phyloP scores from a whole-genome alignment of 2,329 filamentous ascomycete species.

The Botryotinia narcissicola region DNA sequence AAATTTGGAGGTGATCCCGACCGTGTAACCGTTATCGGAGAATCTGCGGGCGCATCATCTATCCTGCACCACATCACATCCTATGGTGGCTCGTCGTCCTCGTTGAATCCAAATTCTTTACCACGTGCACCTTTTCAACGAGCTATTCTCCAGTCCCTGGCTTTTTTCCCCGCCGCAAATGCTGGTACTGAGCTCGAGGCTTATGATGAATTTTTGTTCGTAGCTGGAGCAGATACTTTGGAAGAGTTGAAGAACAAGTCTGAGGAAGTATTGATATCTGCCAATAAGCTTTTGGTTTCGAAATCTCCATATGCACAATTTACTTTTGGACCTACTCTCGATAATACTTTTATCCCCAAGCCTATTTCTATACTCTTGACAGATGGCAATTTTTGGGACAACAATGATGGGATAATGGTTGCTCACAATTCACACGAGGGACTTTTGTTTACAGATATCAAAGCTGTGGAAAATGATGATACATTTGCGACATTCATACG shows the following conservation, averaged over 20 bases:
- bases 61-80: slow-evolving; percentile 54
- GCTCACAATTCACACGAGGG: neutral
- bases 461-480: neutral
- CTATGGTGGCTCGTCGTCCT: slow-evolving; percentile 44
- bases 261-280: neutral
- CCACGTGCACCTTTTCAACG: neutral
- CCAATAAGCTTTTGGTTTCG: neutral
- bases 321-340: neutral
- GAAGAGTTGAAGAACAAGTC: neutral
- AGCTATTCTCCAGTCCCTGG: neutral
- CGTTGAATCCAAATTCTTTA: neutral
- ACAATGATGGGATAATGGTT: neutral
- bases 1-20: slow-evolving; percentile 43
- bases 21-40: slow-evolving; percentile 44
- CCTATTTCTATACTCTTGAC: neutral
- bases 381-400: neutral
- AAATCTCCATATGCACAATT: neutral
- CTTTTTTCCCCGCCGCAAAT: neutral
- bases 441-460: neutral
- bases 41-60: slow-evolving; percentile 50
- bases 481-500: neutral
- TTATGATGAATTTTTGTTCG: neutral
- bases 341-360: neutral
- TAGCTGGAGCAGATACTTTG: neutral
- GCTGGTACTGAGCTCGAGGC: neutral